Conservation (phyloP, 345 rosid genomes). For the Acer yangbiense region DNA sequence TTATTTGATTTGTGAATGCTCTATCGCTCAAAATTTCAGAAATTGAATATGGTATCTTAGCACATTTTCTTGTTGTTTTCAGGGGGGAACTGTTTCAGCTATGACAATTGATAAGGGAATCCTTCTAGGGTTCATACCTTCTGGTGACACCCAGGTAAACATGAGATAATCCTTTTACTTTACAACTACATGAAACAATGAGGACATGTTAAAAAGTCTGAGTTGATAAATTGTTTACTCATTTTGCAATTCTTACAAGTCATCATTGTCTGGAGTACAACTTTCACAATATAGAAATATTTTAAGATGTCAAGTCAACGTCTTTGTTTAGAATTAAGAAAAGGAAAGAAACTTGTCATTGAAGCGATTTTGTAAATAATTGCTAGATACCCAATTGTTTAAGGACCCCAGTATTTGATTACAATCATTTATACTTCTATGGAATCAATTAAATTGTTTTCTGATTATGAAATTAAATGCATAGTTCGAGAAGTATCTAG, state of each 20-base stretch:
- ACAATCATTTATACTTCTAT: no score
- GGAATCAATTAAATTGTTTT: no score
- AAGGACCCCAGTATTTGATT: neutral
- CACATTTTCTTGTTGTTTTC: constrained; percentile 27
- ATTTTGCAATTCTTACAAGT: neutral
- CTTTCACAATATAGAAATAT: neutral
- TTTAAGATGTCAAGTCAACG: neutral
- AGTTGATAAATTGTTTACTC: neutral
- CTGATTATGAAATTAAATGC: no score
- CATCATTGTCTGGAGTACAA: neutral
- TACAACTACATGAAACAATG: neutral
- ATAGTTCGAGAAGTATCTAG: neutral
- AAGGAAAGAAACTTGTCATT: neutral
- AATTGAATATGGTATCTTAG: neutral
- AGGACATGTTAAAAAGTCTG: neutral
- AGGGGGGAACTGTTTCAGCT: constrained; percentile 93
- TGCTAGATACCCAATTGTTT: no score
- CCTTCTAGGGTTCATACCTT: constrained; percentile 83
- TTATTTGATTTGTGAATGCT: neutral
- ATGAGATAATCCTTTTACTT: neutral
- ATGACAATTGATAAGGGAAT: constrained; percentile 90
- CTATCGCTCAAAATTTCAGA: neutral
- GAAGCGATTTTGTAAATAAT: neutral
- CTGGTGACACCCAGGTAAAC: constrained; percentile 59
- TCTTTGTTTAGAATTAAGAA: neutral